Conservation (phyloP, 768 basidiomycete genomes). For the Wakefieldia striispora region DNA sequence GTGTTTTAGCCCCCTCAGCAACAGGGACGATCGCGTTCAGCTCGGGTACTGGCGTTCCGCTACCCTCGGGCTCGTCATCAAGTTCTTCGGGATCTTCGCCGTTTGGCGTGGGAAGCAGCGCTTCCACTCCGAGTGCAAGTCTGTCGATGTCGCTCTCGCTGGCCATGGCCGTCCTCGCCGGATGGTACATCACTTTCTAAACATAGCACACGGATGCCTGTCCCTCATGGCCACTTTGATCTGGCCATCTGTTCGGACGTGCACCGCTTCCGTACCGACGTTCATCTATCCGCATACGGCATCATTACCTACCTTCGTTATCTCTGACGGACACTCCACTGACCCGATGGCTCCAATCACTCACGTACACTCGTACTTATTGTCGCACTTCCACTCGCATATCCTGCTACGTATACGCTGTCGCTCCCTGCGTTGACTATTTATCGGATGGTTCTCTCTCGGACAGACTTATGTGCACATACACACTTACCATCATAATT, state of each 20-base stretch:
- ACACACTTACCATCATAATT: too few relatives aligned
- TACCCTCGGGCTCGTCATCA: constrained; percentile 3
- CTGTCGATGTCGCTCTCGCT: constrained; percentile 17
- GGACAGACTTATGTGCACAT: too few relatives aligned
- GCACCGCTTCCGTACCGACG: not conserved
- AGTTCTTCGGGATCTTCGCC: constrained; percentile 1
- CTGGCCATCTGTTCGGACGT: too few relatives aligned
- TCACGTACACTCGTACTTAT: too few relatives aligned
- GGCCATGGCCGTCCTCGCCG: constrained; percentile 7
- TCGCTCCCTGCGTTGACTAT: not conserved
- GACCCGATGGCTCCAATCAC: too few relatives aligned
- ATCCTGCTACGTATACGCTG: not conserved
- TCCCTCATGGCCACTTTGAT: too few relatives aligned
- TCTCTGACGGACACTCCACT: too few relatives aligned
- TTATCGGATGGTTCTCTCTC: not conserved
- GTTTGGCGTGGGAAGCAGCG: not conserved
- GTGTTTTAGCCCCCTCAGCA: not conserved
- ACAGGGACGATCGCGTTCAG: not conserved
- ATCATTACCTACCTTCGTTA: too few relatives aligned
- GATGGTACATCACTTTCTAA: constrained; percentile 9
- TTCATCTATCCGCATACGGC: not conserved
- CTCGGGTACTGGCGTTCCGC: not conserved
- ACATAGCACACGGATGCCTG: not conserved
- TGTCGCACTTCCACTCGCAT: too few relatives aligned
- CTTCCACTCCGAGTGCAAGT: constrained; percentile 1